A percentile compares a stretch with the other conserved stretches of the same genome.
Conservation (phyloP, 345 rosid genomes). For the Orychophragmus violaceus region DNA sequence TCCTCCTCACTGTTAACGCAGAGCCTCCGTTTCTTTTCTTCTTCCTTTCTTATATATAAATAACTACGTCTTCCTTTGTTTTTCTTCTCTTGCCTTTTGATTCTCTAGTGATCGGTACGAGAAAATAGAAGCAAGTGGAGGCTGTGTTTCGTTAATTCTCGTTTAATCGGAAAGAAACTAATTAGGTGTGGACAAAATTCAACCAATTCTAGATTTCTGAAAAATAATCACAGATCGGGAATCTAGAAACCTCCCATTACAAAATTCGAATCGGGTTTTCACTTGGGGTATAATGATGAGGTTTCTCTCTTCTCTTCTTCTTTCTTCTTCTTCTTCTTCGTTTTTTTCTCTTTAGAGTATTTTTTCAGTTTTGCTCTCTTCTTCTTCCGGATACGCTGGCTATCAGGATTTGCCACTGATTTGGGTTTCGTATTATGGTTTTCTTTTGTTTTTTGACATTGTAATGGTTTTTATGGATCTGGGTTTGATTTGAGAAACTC, state of each 20-base stretch:
- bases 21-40: slow-evolving; percentile 20
- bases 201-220: slow-evolving; percentile 4
- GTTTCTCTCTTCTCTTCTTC: slow-evolving; percentile 11
- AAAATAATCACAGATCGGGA: slow-evolving; percentile 19
- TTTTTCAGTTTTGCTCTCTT: background rate
- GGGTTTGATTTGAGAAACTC: slow-evolving; percentile 13
- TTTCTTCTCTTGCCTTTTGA: background rate
- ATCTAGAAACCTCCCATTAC: slow-evolving; percentile 1
- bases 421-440: background rate
- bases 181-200: background rate
- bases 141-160: background rate
- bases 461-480: slow-evolving; percentile 18
- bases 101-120: background rate
- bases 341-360: too few species aligned
- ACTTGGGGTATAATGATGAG: slow-evolving; percentile 35
- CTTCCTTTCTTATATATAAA: background rate
- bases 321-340: slow-evolving; percentile 4
- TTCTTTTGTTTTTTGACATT: background rate
- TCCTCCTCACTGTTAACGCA: slow-evolving; percentile 27
- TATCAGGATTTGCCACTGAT: background rate
- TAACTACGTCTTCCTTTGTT: background rate
- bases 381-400: background rate
- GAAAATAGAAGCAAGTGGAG: background rate
- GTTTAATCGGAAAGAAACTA: background rate
- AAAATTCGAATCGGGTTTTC: slow-evolving; percentile 5